These are phyloP conservation scores for Rhizoctonia solani DNA, from an alignment of 1,284 basidiomycete species.

Conservation along the genomic window DNA sequence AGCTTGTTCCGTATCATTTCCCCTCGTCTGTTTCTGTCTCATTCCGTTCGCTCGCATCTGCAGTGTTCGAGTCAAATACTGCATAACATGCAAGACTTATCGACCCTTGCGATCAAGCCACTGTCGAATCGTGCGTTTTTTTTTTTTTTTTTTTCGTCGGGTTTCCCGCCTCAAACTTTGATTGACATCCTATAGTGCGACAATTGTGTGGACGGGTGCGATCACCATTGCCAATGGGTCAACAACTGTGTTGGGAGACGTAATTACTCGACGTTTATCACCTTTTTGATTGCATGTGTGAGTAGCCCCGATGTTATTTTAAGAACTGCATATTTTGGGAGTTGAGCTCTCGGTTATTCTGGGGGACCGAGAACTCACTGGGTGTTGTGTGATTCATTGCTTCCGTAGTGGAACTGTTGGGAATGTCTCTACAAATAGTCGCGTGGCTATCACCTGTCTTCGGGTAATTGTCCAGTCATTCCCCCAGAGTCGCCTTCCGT, in stretches of 20 bases:
- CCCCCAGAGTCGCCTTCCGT: too few relatives aligned
- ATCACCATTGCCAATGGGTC: slow-evolving; percentile 94
- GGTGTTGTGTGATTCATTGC: too few relatives aligned
- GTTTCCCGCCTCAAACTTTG: too few relatives aligned
- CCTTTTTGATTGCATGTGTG: slow-evolving; percentile 72
- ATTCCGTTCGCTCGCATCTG: neutral
- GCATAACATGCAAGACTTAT: slow-evolving; percentile 86
- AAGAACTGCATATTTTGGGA: neutral
- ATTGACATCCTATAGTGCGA: slow-evolving; percentile 64
- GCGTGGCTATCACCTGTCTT: too few relatives aligned
- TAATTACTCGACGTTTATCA: slow-evolving; percentile 89
- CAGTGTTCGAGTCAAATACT: slow-evolving; percentile 88
- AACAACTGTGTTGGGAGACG: slow-evolving; percentile 91
- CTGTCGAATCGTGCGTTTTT: slow-evolving; percentile 76
- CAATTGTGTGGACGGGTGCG: slow-evolving; percentile 88
- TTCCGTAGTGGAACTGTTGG: too few relatives aligned
- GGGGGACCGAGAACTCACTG: too few relatives aligned
- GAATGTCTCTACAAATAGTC: too few relatives aligned
- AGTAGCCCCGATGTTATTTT: slow-evolving; percentile 45
- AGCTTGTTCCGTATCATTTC: slow-evolving; percentile 47
- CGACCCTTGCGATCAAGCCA: slow-evolving; percentile 90
- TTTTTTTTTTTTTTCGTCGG: slow-evolving; percentile 2
- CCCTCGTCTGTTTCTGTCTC: too few relatives aligned
- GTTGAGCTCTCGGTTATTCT: too few relatives aligned
- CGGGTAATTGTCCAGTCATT: too few relatives aligned